Conservation (phyloP, 2,329 filamentous ascomycete species). For the Sporothrix curviconia region DNA sequence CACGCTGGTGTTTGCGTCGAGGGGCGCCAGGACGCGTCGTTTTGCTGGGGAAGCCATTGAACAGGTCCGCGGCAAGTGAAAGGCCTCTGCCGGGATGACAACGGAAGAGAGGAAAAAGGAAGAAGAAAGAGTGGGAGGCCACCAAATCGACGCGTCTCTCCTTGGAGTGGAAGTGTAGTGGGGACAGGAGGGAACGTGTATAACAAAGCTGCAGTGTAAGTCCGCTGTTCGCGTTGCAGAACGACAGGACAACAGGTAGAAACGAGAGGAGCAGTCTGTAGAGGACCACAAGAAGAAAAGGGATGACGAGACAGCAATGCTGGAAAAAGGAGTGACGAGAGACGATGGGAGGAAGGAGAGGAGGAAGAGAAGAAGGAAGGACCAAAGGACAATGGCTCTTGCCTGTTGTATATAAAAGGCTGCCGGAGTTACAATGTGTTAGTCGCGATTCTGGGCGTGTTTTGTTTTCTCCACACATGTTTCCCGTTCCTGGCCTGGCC, state of each 20-base stretch:
- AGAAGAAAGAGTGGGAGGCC: too few species aligned
- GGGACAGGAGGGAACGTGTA: too few species aligned
- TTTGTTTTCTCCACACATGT: conserved; percentile 8
- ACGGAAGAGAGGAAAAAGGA: not conserved
- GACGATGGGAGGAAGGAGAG: not conserved
- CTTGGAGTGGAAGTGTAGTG: too few species aligned
- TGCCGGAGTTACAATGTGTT: not conserved
- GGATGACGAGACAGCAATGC: too few species aligned
- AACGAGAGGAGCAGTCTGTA: not conserved
- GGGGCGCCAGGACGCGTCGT: conserved; percentile 42
- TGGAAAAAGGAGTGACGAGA: not conserved
- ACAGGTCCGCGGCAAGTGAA: not conserved
- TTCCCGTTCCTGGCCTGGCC: not conserved
- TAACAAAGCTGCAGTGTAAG: too few species aligned
- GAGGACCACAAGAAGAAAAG: too few species aligned
- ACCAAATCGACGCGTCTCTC: too few species aligned
- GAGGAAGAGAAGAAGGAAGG: not conserved
- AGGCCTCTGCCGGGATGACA: too few species aligned
- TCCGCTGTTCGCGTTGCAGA: too few species aligned
- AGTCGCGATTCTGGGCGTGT: conserved; percentile 11
- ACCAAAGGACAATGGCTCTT: not conserved
- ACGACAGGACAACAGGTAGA: not conserved
- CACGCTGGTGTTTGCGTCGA: conserved; percentile 39
- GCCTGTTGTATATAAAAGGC: conserved; percentile 3
- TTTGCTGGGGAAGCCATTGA: conserved; percentile 32